Conservation (phyloP, 2,329 filamentous ascomycete genomes). For the Phialophora macrospora region DNA sequence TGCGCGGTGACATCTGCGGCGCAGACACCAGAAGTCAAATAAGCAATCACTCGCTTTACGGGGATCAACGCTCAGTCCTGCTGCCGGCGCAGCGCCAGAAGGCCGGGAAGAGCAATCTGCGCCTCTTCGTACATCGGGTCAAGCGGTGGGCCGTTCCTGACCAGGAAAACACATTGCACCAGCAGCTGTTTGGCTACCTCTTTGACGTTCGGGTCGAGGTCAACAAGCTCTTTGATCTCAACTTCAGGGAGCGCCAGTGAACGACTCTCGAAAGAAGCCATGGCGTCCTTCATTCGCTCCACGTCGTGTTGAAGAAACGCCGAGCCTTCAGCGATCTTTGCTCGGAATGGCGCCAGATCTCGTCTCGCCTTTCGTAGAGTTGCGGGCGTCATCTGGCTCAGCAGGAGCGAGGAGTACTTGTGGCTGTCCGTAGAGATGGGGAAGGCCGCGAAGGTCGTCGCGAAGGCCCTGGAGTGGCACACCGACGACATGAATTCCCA, state of each 20-base stretch:
- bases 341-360: slow-evolving; percentile 7
- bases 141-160: slow-evolving; percentile 13
- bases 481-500: slow-evolving; percentile 15
- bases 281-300: slow-evolving; percentile 1
- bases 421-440: not conserved
- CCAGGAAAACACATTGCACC: slow-evolving; percentile 8
- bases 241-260: slow-evolving; percentile 9
- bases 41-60: not conserved
- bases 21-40: not conserved
- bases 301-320: not conserved
- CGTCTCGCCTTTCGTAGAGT: not conserved
- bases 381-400: slow-evolving; percentile 4
- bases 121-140: slow-evolving; percentile 21
- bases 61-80: not conserved
- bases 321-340: not conserved
- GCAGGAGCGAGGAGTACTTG: slow-evolving; percentile 12
- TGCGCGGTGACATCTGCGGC: not conserved
- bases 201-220: not conserved
- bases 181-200: not conserved
- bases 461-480: not conserved
- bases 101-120: slow-evolving; percentile 15
- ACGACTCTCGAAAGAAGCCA: slow-evolving; percentile 11
- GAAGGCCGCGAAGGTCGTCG: slow-evolving; percentile 2
- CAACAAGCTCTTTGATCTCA: not conserved
- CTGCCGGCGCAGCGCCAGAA: slow-evolving; percentile 8